These are phyloP conservation scores for Acanthamoeba comandoni DNA, from an alignment of 208 protist species.

Conservation along the genomic window DNA sequence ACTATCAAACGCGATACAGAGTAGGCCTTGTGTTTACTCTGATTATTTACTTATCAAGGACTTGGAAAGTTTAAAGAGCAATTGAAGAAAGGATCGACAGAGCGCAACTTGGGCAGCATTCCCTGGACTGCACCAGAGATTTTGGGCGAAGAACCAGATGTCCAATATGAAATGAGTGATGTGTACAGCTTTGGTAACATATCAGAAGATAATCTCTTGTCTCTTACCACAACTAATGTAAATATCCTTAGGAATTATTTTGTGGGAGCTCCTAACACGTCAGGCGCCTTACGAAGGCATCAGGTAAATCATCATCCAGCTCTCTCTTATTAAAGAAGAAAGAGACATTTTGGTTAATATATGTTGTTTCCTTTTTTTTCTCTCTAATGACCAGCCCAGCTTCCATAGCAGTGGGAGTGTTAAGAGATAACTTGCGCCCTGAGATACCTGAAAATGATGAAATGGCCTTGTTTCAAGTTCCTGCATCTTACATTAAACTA, in stretches of 20 bases:
- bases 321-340: too few species aligned
- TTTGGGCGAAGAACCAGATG: constrained; percentile 12
- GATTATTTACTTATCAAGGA: not conserved
- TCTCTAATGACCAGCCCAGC: too few species aligned
- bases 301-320: too few species aligned
- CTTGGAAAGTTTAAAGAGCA: constrained; percentile 54
- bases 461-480: not conserved
- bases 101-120: constrained; percentile 34
- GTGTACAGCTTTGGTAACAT: not conserved
- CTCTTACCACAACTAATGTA: too few species aligned
- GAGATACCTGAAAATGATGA: constrained; percentile 10
- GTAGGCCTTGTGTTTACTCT: not conserved
- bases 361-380: too few species aligned
- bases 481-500: not conserved
- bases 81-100: constrained; percentile 2
- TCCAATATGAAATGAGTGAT: not conserved
- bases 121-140: constrained; percentile 58
- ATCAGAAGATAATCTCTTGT: too few species aligned
- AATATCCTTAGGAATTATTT: constrained; percentile 23
- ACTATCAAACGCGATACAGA: not conserved
- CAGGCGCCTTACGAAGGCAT: constrained; percentile 20
- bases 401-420: constrained; percentile 38
- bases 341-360: too few species aligned
- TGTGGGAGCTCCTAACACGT: constrained; percentile 22
- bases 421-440: constrained; percentile 51